These are phyloP conservation scores for Endothia cerciana DNA, from an alignment of 2,329 filamentous ascomycete species.

Conservation along the genomic window DNA sequence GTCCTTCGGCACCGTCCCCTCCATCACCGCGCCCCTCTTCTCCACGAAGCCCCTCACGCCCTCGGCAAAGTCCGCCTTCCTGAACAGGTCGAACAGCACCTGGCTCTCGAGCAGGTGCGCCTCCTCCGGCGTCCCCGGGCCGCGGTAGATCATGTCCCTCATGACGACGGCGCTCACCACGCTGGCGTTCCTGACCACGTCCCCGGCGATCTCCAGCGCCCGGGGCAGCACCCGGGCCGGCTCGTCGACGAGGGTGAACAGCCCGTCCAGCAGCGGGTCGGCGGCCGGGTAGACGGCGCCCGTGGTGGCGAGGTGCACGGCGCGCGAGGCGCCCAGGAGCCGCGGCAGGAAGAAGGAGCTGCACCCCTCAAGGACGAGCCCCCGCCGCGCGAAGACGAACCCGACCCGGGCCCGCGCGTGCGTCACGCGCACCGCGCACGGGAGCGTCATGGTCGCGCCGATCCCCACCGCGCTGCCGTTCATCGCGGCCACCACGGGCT, in stretches of 20 bases:
- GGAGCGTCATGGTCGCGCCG: constrained; percentile 65
- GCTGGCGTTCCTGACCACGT: constrained; percentile 70
- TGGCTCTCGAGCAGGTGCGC: constrained; percentile 71
- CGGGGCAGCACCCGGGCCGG: constrained; percentile 64
- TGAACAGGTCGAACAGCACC: constrained; percentile 65
- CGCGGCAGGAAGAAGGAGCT: constrained; percentile 73
- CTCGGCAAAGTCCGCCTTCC: constrained; percentile 63
- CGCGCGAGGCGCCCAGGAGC: constrained; percentile 66
- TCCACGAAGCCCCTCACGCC: constrained; percentile 71
- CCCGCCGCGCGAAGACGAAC: constrained; percentile 73
- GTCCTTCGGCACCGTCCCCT: constrained; percentile 62
- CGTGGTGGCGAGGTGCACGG: constrained; percentile 69
- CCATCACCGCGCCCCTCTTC: constrained; percentile 67
- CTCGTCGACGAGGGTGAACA: constrained; percentile 65
- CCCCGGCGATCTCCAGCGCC: constrained; percentile 68
- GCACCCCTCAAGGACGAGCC: constrained; percentile 73
- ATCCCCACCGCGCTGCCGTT: constrained; percentile 64
- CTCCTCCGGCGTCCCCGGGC: constrained; percentile 63
- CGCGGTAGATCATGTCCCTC: constrained; percentile 71
- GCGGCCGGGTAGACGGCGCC: constrained; percentile 61
- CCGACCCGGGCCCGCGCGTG: constrained; percentile 67
- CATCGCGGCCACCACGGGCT: constrained; percentile 62
- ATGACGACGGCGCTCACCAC: constrained; percentile 67
- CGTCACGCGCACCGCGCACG: constrained; percentile 57
- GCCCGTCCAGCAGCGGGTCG: constrained; percentile 55